Base-by-base conservation (phyloP, 2,329 filamentous ascomycete species). In the Aspergillus versicolor region DNA sequence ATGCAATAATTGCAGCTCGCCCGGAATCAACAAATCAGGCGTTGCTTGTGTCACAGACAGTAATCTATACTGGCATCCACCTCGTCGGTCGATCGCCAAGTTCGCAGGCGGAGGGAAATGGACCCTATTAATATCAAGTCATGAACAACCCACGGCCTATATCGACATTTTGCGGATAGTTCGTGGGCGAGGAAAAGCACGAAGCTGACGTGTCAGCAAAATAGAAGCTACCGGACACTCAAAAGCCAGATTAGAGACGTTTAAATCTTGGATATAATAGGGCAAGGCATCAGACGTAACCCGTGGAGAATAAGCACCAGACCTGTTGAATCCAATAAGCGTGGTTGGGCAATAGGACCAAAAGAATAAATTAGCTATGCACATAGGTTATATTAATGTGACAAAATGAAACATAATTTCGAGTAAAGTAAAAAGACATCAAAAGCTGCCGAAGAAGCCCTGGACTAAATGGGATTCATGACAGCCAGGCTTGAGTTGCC, bases 71-170 rank as follows among this genome's bases (percentile, higher is more conserved):
- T 42, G 22, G 12, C 8, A 41, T 30, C 24, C 19, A 22, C 44
- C 22, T n/a, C 17, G 24, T 41, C 22, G 27, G 12, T 11, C 27
- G 40, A 8, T 44, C 24, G 27, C 17, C 43, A 43, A 24, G 27
- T 12, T 22, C 17, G 49, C 41, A 38, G 37, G 27, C 27, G 32
- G 12, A 24, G 15, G 19, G 46, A 32, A 52, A 19, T 17, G 32
- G 22, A n/a, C n/a, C 32, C 34, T 52, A 41, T 21, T 40, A 21
- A 43, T 53, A 41, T 41, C 32, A 46, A 45, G 22, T 53, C 51
- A 53, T 53, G 42, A 46, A 53, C 51, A 37, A 24, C 32, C 43
- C 51, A 53, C 42, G 12, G 11, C 22, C 9, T 53, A 47, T 12
- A 24, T 46, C 51, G 34, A 22, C 51, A 53, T 53, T 21, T 46